Conservation (phyloP, 2,329 filamentous ascomycete genomes). For the Fulvia fulva region DNA sequence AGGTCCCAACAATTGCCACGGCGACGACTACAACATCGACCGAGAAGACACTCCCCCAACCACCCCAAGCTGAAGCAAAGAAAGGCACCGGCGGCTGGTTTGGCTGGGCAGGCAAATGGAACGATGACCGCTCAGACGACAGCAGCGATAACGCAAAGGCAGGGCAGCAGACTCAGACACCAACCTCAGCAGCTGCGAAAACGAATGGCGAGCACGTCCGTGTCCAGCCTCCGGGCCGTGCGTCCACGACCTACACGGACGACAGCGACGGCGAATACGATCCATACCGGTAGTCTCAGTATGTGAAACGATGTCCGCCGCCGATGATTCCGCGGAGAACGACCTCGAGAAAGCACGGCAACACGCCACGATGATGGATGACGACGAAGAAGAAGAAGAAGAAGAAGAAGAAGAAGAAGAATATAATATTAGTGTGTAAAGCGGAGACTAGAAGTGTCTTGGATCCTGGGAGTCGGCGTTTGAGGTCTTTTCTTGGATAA, state of each 20-base stretch:
- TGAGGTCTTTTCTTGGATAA: background rate
- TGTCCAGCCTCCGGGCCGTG: background rate
- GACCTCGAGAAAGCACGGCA: background rate
- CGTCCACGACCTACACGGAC: conserved; percentile 5
- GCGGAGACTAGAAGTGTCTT: background rate
- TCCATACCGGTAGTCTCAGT: conserved; percentile 23
- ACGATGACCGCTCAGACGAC: conserved; percentile 12
- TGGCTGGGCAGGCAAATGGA: conserved; percentile 23
- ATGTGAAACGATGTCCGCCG: conserved; percentile 2
- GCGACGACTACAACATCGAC: background rate
- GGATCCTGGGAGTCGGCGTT: background rate
- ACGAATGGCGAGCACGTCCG: conserved; percentile 14
- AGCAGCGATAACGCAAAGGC: background rate
- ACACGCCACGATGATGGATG: background rate
- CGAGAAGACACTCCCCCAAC: background rate
- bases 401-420: too few species aligned
- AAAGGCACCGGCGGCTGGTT: conserved; percentile 23
- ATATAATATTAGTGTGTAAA: background rate
- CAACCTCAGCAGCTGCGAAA: background rate
- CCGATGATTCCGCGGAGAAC: background rate
- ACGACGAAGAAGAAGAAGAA: background rate
- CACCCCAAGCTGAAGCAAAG: conserved; percentile 5
- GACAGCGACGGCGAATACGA: conserved; percentile 23
- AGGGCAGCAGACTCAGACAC: background rate
- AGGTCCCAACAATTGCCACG: conserved; percentile 7